Base-by-base conservation (phyloP, 345 rosid species). In the Physaria fendleri region DNA sequence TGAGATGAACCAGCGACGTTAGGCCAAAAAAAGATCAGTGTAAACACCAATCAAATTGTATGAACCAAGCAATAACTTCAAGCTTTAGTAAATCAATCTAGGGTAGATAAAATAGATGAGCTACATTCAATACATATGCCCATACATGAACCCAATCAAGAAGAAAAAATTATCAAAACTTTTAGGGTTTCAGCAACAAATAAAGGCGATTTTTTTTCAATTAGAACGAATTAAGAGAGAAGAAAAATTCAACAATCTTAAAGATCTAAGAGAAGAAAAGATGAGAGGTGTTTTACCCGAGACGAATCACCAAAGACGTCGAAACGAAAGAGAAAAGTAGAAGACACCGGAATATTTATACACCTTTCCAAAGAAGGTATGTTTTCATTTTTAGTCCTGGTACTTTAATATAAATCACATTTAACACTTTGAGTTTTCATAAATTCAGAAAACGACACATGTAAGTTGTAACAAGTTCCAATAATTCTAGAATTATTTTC, bases 201-300 rank as follows among this genome's bases (percentile, higher is more conserved):
- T 7, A 10, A 37, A 61, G n/a, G 18, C 46, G 56, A 37, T 12
- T 11, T 10, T 2, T 29, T 35, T 44, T 49, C 15, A 37, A 27
- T 4, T 0, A 46, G 24, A 49, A 5, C 35, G 49, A 38, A 38
- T 17, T 29, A 48, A 48, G 11, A 45, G n/a, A 59, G 24, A 49
- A 27, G 14, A 17, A 38, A 8, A 18, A 38, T n/a, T 5, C 3
- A 25, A 9, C 0, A 27, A 41, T 4, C 20, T 4, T 21, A 20
- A 30, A 9, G 51, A 40, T 52, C 33, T 24, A 1, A 28, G 14
- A 12, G 23, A 9, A 18, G 2, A 25, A 42, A 24, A 35, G 25
- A 33, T 40, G 54, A 59, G 13, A 41, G 49, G 5, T 39, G 51
- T 65, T 2, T 33, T 59, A 53, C 49, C 67, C 3, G 10, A 59